Evolutionary conservation across 805 yeast species (phyloP), one percentile per base, ranked within the genome.

Genomic region (Saturnispora zaruensis): DNA sequence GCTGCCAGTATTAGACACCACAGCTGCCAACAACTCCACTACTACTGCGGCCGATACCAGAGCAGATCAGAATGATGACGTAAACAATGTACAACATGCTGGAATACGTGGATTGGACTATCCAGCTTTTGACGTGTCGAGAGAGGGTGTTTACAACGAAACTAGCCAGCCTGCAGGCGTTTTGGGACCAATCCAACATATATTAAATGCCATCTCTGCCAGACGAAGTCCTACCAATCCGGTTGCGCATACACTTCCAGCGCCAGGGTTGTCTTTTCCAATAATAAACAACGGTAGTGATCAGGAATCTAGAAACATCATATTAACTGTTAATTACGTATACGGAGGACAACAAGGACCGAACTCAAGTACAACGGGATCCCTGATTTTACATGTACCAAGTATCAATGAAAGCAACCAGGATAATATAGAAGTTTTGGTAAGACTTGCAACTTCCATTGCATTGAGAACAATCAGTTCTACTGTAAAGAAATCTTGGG

Each of bases 381-480:
- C 84, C 1, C 67, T 84, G 33, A 73, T 81, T 32, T 66, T 84
- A 57, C 78, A 82, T 38, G 77, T 84, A 28, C 87, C 89, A n/a
- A 81, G 82, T 57, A 79, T 79, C 41, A 65, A 73, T 16, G 77
- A 78, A 51, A 70, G 80, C 28, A 78, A 82, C 48, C 83, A 81
- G n/a, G 74, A 75, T 34, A 72, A 78, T 33, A 68, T 83, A 30
- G 81, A 78, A 58, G 79, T 77, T 33, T 71, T 84, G 49, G 76
- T 84, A 11, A 70, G 82, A 25, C 65, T 84, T 50, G 88, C 89
- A 2, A 82, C 90, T 0, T 79, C 80, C 24, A 73, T 84, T 64
- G 89, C 89, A 1, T 72, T 82, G 61, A 68, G 82, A 37, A 79
- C 87, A 14, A 76, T 83, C 34, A 71, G 78, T 4, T 73, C 76